Evolutionary conservation across 805 yeast genomes (phyloP).

Genomic region (Spathaspora arborariae): DNA sequence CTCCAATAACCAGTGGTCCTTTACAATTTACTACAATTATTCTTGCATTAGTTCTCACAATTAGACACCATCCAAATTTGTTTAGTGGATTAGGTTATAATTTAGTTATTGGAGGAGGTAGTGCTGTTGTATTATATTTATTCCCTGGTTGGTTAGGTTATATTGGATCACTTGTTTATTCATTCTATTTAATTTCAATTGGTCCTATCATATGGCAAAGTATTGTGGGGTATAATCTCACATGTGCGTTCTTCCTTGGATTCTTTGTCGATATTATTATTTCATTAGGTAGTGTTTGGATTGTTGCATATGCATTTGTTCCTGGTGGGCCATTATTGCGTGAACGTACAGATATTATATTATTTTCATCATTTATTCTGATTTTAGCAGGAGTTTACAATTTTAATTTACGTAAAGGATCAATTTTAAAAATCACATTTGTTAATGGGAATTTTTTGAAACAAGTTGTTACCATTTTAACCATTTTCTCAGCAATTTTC

Average conservation of each 20-base stretch:
- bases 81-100: conserved; percentile 28
- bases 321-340: conserved; percentile 88
- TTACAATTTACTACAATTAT: conserved; percentile 57
- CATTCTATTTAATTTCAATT: conserved; percentile 59
- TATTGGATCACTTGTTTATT: conserved; percentile 62
- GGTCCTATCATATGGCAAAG: conserved; percentile 60
- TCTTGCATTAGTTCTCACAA: conserved; percentile 42
- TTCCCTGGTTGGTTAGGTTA: conserved; percentile 70
- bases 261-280: conserved; percentile 50
- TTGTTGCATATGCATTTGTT: conserved; percentile 96
- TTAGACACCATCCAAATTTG: conserved; percentile 20
- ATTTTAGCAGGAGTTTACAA: conserved; percentile 52
- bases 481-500: conserved; percentile 48
- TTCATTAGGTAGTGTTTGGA: conserved; percentile 87
- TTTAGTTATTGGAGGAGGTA: conserved; percentile 41
- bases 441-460: neutral
- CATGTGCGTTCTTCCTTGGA: conserved; percentile 47
- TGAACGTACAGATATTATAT: conserved; percentile 80
- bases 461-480: conserved; percentile 28
- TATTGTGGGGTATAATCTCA: conserved; percentile 52
- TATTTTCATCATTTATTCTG: conserved; percentile 51
- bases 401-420: conserved; percentile 23
- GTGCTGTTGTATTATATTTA: conserved; percentile 47
- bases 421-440: conserved; percentile 3
- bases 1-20: conserved; percentile 82